Conservation (phyloP, 1,284 basidiomycete species). For the Ustilago bromivora region DNA sequence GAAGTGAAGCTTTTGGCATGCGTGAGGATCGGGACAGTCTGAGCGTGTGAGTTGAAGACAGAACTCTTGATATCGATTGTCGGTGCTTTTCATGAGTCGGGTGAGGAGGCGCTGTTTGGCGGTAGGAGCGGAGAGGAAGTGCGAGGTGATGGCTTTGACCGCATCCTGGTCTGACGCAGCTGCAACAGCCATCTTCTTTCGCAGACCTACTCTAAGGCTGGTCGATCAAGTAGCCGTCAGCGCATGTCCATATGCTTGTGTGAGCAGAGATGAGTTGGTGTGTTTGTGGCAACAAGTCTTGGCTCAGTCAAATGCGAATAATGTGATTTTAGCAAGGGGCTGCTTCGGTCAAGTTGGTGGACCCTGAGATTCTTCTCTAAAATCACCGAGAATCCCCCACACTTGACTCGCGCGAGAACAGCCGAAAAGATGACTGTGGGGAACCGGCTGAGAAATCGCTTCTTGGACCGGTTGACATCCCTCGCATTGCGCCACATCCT, state of each 20-base stretch:
- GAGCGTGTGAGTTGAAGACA: slow-evolving; percentile 59
- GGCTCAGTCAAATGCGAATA: neutral
- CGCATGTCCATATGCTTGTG: neutral
- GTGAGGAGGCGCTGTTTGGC: slow-evolving; percentile 62
- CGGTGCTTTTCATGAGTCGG: slow-evolving; percentile 51
- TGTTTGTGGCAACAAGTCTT: neutral
- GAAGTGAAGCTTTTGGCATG: slow-evolving; percentile 57
- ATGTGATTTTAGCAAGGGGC: neutral
- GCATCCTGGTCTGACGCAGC: slow-evolving; percentile 15
- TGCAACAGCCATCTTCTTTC: neutral
- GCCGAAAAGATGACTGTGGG: neutral
- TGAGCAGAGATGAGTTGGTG: neutral
- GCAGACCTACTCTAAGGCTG: neutral
- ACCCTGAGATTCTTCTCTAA: slow-evolving; percentile 19
- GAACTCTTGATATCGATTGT: slow-evolving; percentile 58
- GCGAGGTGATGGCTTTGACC: slow-evolving; percentile 42
- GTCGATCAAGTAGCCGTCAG: neutral
- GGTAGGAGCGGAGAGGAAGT: slow-evolving; percentile 57
- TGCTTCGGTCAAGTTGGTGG: slow-evolving; percentile 5
- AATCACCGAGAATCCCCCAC: slow-evolving; percentile 21
- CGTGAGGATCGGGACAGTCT: slow-evolving; percentile 45
- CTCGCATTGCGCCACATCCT: neutral
- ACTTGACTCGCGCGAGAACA: slow-evolving; percentile 27
- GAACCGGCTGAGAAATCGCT: slow-evolving; percentile 28
- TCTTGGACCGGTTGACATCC: slow-evolving; percentile 18